These are phyloP conservation scores for Dillenia suffruticosa DNA, from an alignment of 164 flowering plant species.

Conservation along the genomic window DNA sequence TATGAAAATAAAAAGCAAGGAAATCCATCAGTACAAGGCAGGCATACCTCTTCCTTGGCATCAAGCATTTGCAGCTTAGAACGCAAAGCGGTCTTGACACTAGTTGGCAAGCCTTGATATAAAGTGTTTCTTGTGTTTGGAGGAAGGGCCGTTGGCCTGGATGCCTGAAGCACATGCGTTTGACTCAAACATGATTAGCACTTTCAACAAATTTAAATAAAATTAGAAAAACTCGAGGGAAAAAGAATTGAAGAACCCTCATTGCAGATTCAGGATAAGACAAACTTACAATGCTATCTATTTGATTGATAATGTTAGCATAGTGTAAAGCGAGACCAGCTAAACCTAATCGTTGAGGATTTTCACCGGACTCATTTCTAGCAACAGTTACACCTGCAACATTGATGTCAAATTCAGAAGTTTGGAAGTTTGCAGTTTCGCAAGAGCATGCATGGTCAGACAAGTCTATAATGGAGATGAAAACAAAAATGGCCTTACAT, in stretches of 20 bases:
- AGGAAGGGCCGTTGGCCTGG: conserved; percentile 66
- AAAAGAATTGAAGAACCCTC: neutral
- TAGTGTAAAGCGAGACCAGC: conserved; percentile 79
- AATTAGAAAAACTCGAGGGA: neutral
- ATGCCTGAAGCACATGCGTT: conserved; percentile 33
- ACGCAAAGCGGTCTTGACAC: conserved; percentile 56
- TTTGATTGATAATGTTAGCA: conserved; percentile 68
- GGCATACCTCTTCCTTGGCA: conserved; percentile 45
- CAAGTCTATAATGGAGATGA: too few species aligned
- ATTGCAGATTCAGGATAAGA: neutral
- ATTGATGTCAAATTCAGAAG: neutral
- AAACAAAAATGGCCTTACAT: too few species aligned
- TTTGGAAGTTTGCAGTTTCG: too few species aligned
- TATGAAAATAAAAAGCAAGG: neutral
- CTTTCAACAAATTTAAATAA: too few species aligned
- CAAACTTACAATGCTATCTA: conserved; percentile 61
- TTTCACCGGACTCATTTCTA: conserved; percentile 16
- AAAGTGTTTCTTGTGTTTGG: conserved; percentile 58
- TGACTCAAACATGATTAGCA: too few species aligned
- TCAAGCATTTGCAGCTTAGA: conserved; percentile 34
- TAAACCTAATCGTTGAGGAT: conserved; percentile 44
- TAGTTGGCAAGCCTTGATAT: conserved; percentile 56
- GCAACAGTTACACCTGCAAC: conserved; percentile 24
- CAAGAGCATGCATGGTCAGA: too few species aligned
- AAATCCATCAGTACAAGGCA: neutral